Evolutionary conservation across 73 alveolate species (phyloP), one percentile per base, ranked within the genome.

Genomic region (Diophrys sp.): DNA sequence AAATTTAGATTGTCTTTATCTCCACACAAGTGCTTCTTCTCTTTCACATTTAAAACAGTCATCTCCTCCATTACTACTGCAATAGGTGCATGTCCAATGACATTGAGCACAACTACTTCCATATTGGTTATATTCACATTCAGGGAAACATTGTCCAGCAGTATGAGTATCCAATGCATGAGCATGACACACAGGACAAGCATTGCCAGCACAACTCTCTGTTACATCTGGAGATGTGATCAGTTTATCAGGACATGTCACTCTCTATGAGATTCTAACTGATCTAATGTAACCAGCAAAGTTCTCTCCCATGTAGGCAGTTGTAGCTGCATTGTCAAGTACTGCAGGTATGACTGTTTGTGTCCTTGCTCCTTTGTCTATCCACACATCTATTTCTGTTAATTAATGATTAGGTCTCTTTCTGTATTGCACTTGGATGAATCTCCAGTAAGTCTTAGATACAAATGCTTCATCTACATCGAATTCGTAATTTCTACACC

Each of bases 21-120:
- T n/a, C n/a, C n/a, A n/a, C n/a, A n/a, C 62, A 44, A 44, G 62
- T 44, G n/a, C 34, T 2, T 70, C 73, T 30, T 34, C 71, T n/a
- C 71, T 81, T 33, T 79, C 71, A 34, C 88, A 79, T 29, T 79
- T 56, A 24, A 14, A 26, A 32, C 88, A 79, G 2, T 75, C 28
- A n/a, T 31, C 24, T 8, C 29, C 67, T 1, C 81, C 26, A 23
- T 34, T 34, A 71, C 56, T 81, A 28, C 75, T 33, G 29, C 88
- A 71, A 34, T 44, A 79, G 29, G 69, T 79, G 76, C 88, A 79
- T 54, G 68, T 71, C 31, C 23, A 71, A 72, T 79, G 81, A 29
- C 81, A 71, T 25, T 44, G 23, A 72, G 29, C 71, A 28, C 88
- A 79, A 5, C 31, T 2, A 24, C 29, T 5, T 5, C 18, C n/a